Evolutionary conservation across 1,139 yeast species (phyloP), one percentile per base, ranked within the genome.

Genomic region (Geotrichum histeridarum): DNA sequence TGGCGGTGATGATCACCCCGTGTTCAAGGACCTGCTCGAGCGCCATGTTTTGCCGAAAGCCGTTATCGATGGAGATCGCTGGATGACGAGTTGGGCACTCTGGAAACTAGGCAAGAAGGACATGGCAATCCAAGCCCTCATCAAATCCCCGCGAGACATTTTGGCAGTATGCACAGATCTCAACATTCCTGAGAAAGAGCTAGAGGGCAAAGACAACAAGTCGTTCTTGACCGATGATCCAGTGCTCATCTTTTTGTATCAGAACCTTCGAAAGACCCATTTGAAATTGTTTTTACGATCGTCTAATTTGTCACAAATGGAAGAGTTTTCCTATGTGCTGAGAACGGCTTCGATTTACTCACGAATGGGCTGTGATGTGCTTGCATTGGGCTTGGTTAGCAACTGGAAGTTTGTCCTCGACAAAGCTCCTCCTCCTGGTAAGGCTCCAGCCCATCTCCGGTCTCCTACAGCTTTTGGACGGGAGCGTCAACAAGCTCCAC

Each of bases 311-410:
- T 22, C 41, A 6, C 45, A 38, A 17, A 8, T 30, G 4, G 57
- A 61, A 8, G 97, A 91, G 64, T 80, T 78, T 54, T 74, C 77
- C 12, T 82, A 84, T 63, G 77, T 90, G 11, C 66, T 80, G 22
- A 80, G 82, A 60, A 84, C 84, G 7, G 78, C 86, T 11, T 73
- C 78, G 46, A 85, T 88, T 55, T 87, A 89, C 64, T 75, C 81
- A 12, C 75, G 95, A 57, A 89, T 91, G 96, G 98, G 98, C 0
- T 91, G 98, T 71, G 96, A 91, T 62, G 79, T 83, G 59, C 68
- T 91, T 48, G 83, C 91, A 0, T 66, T 87, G 17, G 77, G 82
- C 48, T 67, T 90, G 51, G 72, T 86, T 2, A 73, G 74, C 51
- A 80, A 79, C 57, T 91, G 97, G 97, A 71, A 72, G 35, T 91